Evolutionary conservation across 2,329 filamentous ascomycete species (phyloP), one percentile per base, ranked within the genome.

Genomic region (Nigrospora osmanthi): DNA sequence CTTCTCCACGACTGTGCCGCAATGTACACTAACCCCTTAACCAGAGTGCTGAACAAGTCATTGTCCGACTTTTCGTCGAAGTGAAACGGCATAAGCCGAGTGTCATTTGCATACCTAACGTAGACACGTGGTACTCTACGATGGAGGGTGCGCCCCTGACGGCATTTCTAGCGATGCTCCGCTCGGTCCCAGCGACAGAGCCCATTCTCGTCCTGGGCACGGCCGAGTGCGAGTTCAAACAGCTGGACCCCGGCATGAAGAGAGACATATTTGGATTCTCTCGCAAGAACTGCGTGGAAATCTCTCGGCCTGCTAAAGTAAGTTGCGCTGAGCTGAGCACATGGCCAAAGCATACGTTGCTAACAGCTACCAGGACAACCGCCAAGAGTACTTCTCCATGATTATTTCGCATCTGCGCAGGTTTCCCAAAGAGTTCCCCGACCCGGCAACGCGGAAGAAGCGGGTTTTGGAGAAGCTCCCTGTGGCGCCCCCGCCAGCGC

Each of bases 41-140:
- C 19, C 48, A 80, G 70, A 81, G 87, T 1, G 78, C 86, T 14
- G 93, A 97, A 68, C 87, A 93, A 53, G 87, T 90, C 11, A 81
- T 98, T 51, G 89, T 95, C 12, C 84, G 90, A 52, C 74, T 95
- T 9, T 97, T 98, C 59, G 83, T 87, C 1, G 93, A 97, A 67
- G 87, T 95, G 34, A 88, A 91, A 63, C 83, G 90, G 34, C 89
- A 96, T 61, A 96, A 95, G 63, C 93, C 93, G 1, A 94, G 89
- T 61, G 88, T 97, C 34, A 93, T 98, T 42, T 97, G 90, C 64
- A 86, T 98, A 37, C 91, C 93, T 2, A 85, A 89, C 53, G 80
- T 97, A 40, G 87, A 95, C 53, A 78, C 84, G 9, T 98, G 93
- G 93, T 91, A 89, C 59, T 68, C 78, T 15, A 75, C 73, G 23